phyloP scores from a whole-genome alignment of 2,329 filamentous ascomycete genomes.

The Trichoderma simmonsii region DNA sequence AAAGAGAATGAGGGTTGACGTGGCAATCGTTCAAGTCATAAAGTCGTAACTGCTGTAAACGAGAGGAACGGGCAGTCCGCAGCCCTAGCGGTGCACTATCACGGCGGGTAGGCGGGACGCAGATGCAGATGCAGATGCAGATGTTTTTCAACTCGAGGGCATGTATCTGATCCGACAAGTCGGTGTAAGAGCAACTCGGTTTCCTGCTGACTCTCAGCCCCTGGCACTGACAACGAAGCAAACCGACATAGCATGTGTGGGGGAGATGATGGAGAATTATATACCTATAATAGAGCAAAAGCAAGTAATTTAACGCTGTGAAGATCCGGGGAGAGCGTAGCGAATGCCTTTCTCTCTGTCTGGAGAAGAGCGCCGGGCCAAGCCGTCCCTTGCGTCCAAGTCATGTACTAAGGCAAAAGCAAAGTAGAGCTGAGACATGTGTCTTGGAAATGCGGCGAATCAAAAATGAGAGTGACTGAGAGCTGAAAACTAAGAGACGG shows the following conservation, averaged over 20 bases:
- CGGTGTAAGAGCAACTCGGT: slow-evolving; percentile 10
- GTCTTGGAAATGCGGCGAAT: neutral
- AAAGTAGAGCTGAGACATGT: slow-evolving; percentile 4
- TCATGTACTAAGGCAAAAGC: neutral
- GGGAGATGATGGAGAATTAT: neutral
- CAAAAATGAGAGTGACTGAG: neutral
- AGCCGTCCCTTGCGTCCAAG: neutral
- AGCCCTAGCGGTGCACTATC: neutral
- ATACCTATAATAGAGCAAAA: neutral
- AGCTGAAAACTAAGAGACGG: neutral
- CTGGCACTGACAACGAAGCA: neutral
- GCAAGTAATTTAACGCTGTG: neutral
- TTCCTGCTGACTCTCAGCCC: neutral
- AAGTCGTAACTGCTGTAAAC: slow-evolving; percentile 14
- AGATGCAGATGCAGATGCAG: neutral
- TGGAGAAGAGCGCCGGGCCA: neutral
- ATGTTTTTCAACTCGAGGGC: neutral
- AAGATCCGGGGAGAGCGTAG: neutral
- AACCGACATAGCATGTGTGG: neutral
- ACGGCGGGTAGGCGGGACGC: slow-evolving; percentile 13
- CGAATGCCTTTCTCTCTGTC: neutral
- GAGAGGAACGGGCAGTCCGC: neutral
- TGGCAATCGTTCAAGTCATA: slow-evolving; percentile 12
- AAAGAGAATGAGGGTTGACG: neutral
- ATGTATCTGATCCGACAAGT: neutral